Conservation (phyloP, 257 asterid species). For the Solanum neorickii region DNA sequence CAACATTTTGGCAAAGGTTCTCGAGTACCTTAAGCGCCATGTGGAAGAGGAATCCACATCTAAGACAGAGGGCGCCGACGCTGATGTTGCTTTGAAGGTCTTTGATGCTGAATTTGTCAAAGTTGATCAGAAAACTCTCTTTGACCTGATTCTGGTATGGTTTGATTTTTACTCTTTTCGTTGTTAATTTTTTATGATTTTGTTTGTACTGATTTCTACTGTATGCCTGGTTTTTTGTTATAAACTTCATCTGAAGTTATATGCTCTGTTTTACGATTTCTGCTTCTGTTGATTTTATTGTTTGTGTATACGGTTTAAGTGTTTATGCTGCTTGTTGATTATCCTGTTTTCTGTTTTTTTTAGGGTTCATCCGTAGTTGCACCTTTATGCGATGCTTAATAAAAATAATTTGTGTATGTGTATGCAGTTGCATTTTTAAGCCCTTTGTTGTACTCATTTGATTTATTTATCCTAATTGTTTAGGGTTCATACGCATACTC, state of each 20-base stretch:
- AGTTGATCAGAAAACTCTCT: slow-evolving; percentile 47
- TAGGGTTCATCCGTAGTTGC: not conserved
- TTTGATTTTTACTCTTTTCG: no score
- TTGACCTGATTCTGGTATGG: slow-evolving; percentile 51
- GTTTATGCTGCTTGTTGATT: not conserved
- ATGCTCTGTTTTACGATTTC: not conserved
- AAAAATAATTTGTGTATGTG: no score
- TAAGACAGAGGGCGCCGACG: slow-evolving; percentile 9
- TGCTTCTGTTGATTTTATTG: not conserved
- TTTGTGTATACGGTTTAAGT: not conserved
- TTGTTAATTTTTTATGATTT: not conserved
- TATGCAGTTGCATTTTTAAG: no score
- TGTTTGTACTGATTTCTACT: not conserved
- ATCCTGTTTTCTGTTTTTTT: not conserved
- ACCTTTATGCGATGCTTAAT: not conserved
- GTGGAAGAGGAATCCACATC: slow-evolving; percentile 31
- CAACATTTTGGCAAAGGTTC: slow-evolving; percentile 44
- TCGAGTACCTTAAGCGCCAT: slow-evolving; percentile 50
- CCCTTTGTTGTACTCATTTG: no score
- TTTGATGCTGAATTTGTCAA: slow-evolving; percentile 46
- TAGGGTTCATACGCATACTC: no score
- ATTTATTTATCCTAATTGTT: no score
- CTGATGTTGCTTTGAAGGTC: slow-evolving; percentile 24
- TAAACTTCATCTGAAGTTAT: not conserved
- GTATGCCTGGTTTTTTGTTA: not conserved